These are phyloP conservation scores for Aspergillus puulaauensis DNA, from an alignment of 2,329 filamentous ascomycete species.

Conservation along the genomic window DNA sequence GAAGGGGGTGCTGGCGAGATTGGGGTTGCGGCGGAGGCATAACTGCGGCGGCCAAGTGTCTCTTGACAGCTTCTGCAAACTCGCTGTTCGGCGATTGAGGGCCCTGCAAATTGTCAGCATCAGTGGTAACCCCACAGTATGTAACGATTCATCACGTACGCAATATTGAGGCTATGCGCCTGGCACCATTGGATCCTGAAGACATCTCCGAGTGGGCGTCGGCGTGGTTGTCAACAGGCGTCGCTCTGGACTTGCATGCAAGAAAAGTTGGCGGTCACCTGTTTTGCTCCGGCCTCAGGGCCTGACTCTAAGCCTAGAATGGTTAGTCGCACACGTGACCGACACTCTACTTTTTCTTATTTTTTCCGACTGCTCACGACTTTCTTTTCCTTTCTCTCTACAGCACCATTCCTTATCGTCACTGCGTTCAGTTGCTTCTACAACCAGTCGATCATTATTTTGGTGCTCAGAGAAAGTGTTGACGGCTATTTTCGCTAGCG, in stretches of 20 bases:
- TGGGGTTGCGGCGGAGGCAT: constrained; percentile 42
- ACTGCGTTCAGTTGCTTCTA: constrained; percentile 66
- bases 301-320: constrained; percentile 25
- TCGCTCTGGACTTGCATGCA: constrained; percentile 17
- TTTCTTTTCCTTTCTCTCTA: constrained; percentile 47
- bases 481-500: constrained; percentile 99
- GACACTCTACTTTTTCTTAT: constrained; percentile 20
- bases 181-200: constrained; percentile 41
- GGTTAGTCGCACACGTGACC: constrained; percentile 27
- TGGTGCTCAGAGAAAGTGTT: constrained; percentile 75
- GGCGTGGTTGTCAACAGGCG: constrained; percentile 18
- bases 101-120: constrained; percentile 26
- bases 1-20: constrained; percentile 38
- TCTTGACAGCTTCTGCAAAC: constrained; percentile 47
- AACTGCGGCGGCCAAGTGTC: constrained; percentile 39
- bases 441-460: constrained; percentile 86
- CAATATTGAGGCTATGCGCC: constrained; percentile 40
- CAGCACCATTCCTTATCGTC: constrained; percentile 94
- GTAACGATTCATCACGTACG: constrained; percentile 29
- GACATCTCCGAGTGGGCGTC: constrained; percentile 32
- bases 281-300: constrained; percentile 12
- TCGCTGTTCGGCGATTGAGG: constrained; percentile 38
- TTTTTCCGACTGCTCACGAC: constrained; percentile 7
- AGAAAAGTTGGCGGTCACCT: constrained; percentile 44
- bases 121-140: neutral